Evolutionary conservation across 768 basidiomycete species (phyloP), one percentile per base, ranked within the genome.

Genomic region (Podaxis carcinomalis): DNA sequence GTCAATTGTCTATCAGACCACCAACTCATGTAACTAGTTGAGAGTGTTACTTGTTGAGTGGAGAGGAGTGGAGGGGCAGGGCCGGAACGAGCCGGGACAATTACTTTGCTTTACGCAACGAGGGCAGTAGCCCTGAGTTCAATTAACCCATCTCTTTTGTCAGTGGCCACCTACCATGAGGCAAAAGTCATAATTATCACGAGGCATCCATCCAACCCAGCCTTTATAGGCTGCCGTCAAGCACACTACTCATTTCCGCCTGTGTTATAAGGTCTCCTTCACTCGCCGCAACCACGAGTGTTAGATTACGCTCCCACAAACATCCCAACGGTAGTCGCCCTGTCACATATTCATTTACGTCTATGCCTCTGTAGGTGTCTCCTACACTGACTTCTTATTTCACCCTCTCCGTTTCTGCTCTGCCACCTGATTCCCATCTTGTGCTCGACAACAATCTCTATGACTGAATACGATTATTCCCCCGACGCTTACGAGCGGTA

Each of bases 381-480:
- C 35, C 23, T 58, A 58, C 42, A 35, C 16, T 21, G 51, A 40
- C 37, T 36, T 58, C 37, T 39, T 4, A 14, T 16, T 13, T 39
- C 49, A n/a, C 27, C 32, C 35, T 39, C 21, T 14, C 19, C 21
- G 11, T 19, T 21, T 27, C 9, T 16, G 13, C 35, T 1, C 16
- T 9, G 32, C 27, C n/a, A 44, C 3, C 4, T 9, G 9, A 19
- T 39, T 28, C 25, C 7, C 16, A 5, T 28, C 40, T 19, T 13
- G 28, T n/a, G 16, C 57, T 21, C 46, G 10, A 21, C 16, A 25
- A n/a, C 57, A 9, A 36, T 25, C 23, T 10, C 27, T 44, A 64
- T 64, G 63, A 64, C 63, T 40, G 63, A 64, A 39, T 64, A 61
- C 51, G 59, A 61, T 32, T 64, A 64, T 49, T 64, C 63, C 10